These are phyloP conservation scores for Amanita pallidorosea DNA, from an alignment of 768 basidiomycete species.

Conservation along the genomic window DNA sequence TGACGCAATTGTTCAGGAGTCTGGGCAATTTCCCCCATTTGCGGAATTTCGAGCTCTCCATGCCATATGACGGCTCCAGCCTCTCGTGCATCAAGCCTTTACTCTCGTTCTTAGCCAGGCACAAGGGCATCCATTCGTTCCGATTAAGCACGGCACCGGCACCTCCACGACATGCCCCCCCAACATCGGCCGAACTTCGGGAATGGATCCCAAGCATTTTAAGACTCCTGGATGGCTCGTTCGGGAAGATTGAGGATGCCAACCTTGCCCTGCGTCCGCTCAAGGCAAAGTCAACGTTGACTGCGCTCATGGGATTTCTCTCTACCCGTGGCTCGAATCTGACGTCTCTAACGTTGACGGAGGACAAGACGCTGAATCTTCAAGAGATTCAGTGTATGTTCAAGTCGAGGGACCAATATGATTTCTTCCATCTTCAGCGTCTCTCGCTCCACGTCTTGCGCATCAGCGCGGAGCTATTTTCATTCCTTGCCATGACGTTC, in stretches of 20 bases:
- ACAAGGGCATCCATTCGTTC: slow-evolving; percentile 23
- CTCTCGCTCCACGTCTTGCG: not conserved
- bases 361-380: slow-evolving; percentile 19
- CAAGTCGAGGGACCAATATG: not conserved
- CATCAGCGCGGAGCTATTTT: not conserved
- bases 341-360: slow-evolving; percentile 24
- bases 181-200: slow-evolving; percentile 10
- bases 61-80: slow-evolving; percentile 34
- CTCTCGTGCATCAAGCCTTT: slow-evolving; percentile 23
- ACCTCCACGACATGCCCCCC: slow-evolving; percentile 10
- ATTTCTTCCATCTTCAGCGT: not conserved
- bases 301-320: slow-evolving; percentile 20
- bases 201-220: slow-evolving; percentile 33
- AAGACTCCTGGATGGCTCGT: slow-evolving; percentile 15
- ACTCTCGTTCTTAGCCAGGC: slow-evolving; percentile 23
- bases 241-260: slow-evolving; percentile 21
- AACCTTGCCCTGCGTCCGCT: slow-evolving; percentile 29
- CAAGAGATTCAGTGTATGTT: slow-evolving; percentile 22
- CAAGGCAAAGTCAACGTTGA: slow-evolving; percentile 15
- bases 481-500: not conserved
- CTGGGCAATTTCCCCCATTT: slow-evolving; percentile 30
- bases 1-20: slow-evolving; percentile 24
- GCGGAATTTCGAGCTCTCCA: slow-evolving; percentile 25
- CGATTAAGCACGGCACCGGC: slow-evolving; percentile 21
- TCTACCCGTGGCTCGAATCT: slow-evolving; percentile 17